A percentile compares a stretch with the other conserved stretches of the same genome.
Evolutionary conservation across 768 basidiomycete genomes (phyloP).

Genomic region (Boletus subcaerulescens): DNA sequence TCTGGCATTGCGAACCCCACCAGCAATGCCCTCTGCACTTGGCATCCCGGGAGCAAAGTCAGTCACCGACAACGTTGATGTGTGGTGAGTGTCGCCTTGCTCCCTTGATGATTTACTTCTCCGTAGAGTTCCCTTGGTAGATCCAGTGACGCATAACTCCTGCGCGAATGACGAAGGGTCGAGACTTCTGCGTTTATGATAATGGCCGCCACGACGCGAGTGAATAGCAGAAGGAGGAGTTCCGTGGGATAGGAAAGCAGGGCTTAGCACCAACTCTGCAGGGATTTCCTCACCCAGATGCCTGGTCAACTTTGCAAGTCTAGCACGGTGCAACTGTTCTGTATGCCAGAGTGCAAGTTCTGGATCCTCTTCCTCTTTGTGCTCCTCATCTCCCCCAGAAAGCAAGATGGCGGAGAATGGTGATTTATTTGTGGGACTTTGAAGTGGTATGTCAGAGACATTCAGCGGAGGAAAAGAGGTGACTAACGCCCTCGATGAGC

Average conservation of each 20-base stretch:
- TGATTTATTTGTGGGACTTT: slow-evolving; percentile 12
- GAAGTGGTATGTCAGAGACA: slow-evolving; percentile 6
- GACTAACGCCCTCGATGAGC: slow-evolving; percentile 3
- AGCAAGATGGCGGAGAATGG: slow-evolving; percentile 14
- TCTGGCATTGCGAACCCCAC: not conserved
- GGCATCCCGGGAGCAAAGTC: not conserved
- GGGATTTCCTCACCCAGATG: slow-evolving; percentile 40
- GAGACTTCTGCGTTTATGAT: slow-evolving; percentile 17
- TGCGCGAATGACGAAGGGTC: slow-evolving; percentile 7
- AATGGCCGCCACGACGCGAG: not conserved
- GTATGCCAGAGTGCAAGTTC: not conserved
- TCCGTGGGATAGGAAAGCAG: not conserved
- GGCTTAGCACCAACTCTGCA: slow-evolving; percentile 30
- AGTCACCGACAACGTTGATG: not conserved
- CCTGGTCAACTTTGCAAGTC: slow-evolving; percentile 37
- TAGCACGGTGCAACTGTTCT: slow-evolving; percentile 30
- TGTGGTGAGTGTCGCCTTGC: not conserved
- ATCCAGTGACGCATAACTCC: not conserved
- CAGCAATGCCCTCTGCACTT: not conserved
- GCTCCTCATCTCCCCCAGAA: slow-evolving; percentile 1
- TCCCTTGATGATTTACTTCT: slow-evolving; percentile 32
- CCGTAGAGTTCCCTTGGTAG: slow-evolving; percentile 11
- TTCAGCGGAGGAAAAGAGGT: slow-evolving; percentile 11
- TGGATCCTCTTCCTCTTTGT: slow-evolving; percentile 2
- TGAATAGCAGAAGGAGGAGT: not conserved